Conservation (phyloP, 768 basidiomycete genomes). For the Rhodosporidiobolus odoratus region DNA sequence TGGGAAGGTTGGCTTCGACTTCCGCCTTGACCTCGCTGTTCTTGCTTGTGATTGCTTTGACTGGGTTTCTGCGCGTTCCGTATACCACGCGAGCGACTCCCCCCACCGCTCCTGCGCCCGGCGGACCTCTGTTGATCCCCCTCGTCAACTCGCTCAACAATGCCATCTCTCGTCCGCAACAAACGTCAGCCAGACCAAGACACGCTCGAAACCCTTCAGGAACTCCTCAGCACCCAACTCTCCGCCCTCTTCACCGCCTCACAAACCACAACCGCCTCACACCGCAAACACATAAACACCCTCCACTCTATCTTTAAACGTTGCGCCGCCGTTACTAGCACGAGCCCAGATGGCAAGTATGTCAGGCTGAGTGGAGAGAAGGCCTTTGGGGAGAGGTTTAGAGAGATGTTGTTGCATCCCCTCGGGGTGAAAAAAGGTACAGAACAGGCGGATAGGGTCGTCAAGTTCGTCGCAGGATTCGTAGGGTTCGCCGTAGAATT, state of each 20-base stretch:
- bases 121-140: background rate
- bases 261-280: slow-evolving; percentile 54
- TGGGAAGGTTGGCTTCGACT: no score
- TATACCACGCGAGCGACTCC: background rate
- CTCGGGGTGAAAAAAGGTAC: slow-evolving; percentile 76
- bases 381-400: slow-evolving; percentile 64
- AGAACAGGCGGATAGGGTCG: slow-evolving; percentile 63
- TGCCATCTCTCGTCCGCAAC: background rate
- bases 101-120: background rate
- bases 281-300: slow-evolving; percentile 80
- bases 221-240: slow-evolving; percentile 15
- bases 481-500: slow-evolving; percentile 69
- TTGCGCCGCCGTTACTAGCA: slow-evolving; percentile 56
- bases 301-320: slow-evolving; percentile 72
- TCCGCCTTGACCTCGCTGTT: no score
- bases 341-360: slow-evolving; percentile 31
- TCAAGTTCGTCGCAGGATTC: slow-evolving; percentile 79
- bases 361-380: slow-evolving; percentile 67
- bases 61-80: background rate
- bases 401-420: slow-evolving; percentile 55
- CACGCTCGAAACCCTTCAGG: slow-evolving; percentile 14
- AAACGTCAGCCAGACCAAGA: slow-evolving; percentile 11
- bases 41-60: no score
- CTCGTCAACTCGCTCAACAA: background rate
- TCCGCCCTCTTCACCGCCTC: slow-evolving; percentile 24